Conservation (phyloP, 176 grass and related monocot species). For the maize (Zea mays) region DNA sequence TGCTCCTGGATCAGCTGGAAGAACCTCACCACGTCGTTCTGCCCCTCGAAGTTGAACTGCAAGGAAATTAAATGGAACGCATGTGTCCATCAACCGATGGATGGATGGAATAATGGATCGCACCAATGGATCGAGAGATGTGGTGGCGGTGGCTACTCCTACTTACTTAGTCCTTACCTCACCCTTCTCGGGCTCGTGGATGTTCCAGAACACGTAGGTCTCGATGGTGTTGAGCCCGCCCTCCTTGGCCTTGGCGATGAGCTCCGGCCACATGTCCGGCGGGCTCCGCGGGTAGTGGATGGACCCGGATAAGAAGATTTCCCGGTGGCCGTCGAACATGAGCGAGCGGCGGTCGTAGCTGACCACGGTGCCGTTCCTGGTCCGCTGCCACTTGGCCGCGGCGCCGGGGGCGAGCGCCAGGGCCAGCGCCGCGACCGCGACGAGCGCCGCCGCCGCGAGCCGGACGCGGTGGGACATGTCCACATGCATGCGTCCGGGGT, state of each 20-base stretch:
- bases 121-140: too few relatives aligned
- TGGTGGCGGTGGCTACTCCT: too few relatives aligned
- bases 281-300: slow-evolving; percentile 91
- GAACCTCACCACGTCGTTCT: slow-evolving; percentile 68
- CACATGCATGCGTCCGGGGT: neutral
- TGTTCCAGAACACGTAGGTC: slow-evolving; percentile 89
- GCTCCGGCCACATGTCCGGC: slow-evolving; percentile 55
- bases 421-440: neutral
- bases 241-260: slow-evolving; percentile 65
- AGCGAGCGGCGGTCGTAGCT: slow-evolving; percentile 76
- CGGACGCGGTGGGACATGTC: slow-evolving; percentile 23
- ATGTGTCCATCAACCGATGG: too few relatives aligned
- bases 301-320: slow-evolving; percentile 77
- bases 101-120: too few relatives aligned
- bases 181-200: slow-evolving; percentile 59
- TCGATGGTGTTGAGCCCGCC: slow-evolving; percentile 81
- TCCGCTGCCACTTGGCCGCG: neutral
- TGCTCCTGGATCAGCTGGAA: slow-evolving; percentile 67
- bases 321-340: slow-evolving; percentile 66
- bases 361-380: slow-evolving; percentile 31
- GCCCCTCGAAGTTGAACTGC: slow-evolving; percentile 83
- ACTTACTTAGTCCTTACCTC: neutral
- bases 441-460: slow-evolving; percentile 7
- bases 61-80: neutral
- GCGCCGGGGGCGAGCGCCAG: slow-evolving; percentile 1